Evolutionary conservation across 192 early-diverging fungal species (phyloP).

Genomic region (Linnemannia elongata): DNA sequence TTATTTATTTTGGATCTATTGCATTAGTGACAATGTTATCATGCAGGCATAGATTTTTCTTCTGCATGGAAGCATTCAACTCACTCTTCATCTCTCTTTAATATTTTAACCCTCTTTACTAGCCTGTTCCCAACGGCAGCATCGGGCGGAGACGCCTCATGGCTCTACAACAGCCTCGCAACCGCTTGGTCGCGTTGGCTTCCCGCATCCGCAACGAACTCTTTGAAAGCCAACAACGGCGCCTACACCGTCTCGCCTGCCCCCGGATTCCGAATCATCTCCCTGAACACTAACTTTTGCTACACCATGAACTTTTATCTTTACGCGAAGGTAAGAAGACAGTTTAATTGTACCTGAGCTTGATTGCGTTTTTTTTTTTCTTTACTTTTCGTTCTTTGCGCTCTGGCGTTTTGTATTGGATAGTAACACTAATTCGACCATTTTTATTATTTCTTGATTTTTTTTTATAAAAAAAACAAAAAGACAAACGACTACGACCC

Average conservation of each 20-base stretch:
- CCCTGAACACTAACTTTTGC: constrained; percentile 72
- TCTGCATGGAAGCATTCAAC: neutral
- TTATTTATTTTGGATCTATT: neutral
- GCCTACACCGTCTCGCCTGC: constrained; percentile 57
- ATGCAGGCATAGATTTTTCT: neutral
- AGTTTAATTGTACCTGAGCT: too few relatives aligned
- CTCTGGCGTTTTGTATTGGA: too few relatives aligned
- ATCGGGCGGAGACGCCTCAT: constrained; percentile 42
- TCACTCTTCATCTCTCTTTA: neutral
- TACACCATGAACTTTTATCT: constrained; percentile 68
- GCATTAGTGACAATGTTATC: neutral
- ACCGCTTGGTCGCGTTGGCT: constrained; percentile 62
- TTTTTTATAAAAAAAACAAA: constrained; percentile 13
- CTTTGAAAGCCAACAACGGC: constrained; percentile 48
- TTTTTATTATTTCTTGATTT: too few relatives aligned
- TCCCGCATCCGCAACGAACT: constrained; percentile 21
- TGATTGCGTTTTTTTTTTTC: too few relatives aligned
- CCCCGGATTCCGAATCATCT: constrained; percentile 60
- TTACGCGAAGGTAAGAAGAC: constrained; percentile 18
- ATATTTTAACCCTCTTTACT: neutral
- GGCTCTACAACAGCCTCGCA: constrained; percentile 60
- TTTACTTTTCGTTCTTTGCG: too few relatives aligned
- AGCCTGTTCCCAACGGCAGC: constrained; percentile 29
- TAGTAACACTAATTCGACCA: too few relatives aligned
- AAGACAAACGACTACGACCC: constrained; percentile 54